Conservation (phyloP, 345 rosid genomes). For the Physaria fendleri region DNA sequence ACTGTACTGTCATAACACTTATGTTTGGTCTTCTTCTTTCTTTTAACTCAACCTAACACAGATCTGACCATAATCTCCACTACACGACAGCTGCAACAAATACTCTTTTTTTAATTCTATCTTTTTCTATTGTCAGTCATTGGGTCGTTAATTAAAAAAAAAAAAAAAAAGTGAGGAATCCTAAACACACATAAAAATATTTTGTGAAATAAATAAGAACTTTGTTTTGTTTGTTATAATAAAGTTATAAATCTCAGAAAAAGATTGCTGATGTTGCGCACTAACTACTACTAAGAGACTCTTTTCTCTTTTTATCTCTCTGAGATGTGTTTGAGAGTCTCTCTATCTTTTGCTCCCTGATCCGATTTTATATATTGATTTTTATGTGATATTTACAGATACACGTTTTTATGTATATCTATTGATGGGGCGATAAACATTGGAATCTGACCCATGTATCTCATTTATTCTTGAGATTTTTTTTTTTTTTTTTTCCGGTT, state of each 20-base stretch:
- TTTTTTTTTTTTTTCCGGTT: background rate
- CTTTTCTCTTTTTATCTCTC: background rate
- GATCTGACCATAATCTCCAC: conserved; percentile 23
- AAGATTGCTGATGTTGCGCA: conserved; percentile 28
- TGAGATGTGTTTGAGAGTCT: conserved; percentile 25
- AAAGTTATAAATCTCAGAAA: conserved; percentile 22
- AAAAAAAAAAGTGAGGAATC: conserved; percentile 18
- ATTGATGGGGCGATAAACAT: conserved; percentile 28
- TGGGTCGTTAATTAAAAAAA: conserved; percentile 14
- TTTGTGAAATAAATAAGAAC: background rate
- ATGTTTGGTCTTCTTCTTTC: conserved; percentile 24
- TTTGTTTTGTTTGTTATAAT: background rate
- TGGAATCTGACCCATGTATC: conserved; percentile 32
- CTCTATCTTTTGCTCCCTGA: conserved; percentile 18
- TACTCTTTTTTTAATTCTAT: background rate
- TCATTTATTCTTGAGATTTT: conserved; percentile 21
- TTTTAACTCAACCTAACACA: conserved; percentile 1
- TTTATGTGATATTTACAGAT: conserved; percentile 20
- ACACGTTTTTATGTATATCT: conserved; percentile 26
- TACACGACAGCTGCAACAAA: conserved; percentile 20
- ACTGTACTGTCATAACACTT: conserved; percentile 6
- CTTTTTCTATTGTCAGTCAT: too few relatives aligned
- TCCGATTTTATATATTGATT: conserved; percentile 1
- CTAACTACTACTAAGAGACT: conserved; percentile 16
- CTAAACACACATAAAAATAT: conserved; percentile 21